Conservation (phyloP, 2,329 filamentous ascomycete species). For the Diplocarpon rosae region DNA sequence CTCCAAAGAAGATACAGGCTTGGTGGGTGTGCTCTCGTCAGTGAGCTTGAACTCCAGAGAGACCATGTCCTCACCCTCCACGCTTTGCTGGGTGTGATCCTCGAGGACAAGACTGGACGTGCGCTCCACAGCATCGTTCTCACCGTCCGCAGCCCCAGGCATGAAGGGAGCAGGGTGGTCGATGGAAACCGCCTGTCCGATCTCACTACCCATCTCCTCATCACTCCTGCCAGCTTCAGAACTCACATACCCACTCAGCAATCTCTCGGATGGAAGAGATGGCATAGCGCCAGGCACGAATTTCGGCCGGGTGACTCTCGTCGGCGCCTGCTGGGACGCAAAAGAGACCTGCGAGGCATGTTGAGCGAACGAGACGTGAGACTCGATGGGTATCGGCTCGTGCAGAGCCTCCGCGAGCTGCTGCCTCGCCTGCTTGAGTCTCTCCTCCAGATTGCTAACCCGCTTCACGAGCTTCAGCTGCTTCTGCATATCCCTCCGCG, state of each 20-base stretch:
- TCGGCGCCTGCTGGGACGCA: background rate
- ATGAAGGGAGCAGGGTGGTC: no score
- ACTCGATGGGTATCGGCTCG: slow-evolving; percentile 25
- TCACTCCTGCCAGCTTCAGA: slow-evolving; percentile 9
- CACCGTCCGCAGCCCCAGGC: no score
- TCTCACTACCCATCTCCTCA: slow-evolving; percentile 6
- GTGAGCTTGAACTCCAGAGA: no score
- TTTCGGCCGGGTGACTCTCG: slow-evolving; percentile 24
- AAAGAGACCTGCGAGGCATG: background rate
- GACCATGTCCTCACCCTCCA: no score
- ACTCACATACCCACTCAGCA: slow-evolving; percentile 29
- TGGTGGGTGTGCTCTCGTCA: background rate
- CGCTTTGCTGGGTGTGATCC: no score
- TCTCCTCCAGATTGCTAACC: slow-evolving; percentile 48
- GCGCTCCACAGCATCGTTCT: no score
- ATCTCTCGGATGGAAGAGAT: slow-evolving; percentile 34
- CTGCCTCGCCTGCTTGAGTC: slow-evolving; percentile 42
- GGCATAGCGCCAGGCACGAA: slow-evolving; percentile 34
- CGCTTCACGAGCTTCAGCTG: slow-evolving; percentile 47
- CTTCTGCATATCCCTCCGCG: slow-evolving; percentile 44
- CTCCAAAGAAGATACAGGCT: background rate
- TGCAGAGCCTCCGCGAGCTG: slow-evolving; percentile 40
- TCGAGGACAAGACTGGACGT: no score
- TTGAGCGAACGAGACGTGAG: background rate
- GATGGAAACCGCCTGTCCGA: slow-evolving; percentile 10